Conservation (phyloP, 2,329 filamentous ascomycete species). For the Botrytis deweyae region DNA sequence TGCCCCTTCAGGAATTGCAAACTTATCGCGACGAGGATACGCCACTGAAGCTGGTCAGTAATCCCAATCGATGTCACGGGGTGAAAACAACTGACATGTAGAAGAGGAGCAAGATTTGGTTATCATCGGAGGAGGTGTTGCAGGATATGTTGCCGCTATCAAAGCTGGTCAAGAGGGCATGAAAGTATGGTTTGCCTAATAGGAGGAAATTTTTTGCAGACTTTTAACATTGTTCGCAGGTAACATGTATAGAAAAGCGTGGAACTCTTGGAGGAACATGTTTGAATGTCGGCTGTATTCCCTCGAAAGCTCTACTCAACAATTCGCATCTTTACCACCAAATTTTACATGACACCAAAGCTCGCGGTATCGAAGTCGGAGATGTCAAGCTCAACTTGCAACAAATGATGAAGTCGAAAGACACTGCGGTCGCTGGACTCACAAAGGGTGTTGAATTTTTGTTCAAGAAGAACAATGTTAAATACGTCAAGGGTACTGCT, state of each 20-base stretch:
- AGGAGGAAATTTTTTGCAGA: constrained; percentile 13
- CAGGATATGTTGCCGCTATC: constrained; percentile 97
- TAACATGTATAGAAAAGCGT: constrained; percentile 97
- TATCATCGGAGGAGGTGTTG: constrained; percentile 96
- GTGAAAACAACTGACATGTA: constrained; percentile 54
- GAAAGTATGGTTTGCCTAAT: constrained; percentile 61
- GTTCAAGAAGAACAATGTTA: constrained; percentile 98
- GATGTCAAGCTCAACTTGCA: constrained; percentile 94
- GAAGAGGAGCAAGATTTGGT: constrained; percentile 94
- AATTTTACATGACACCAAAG: constrained; percentile 94
- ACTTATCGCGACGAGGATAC: constrained; percentile 60
- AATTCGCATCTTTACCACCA: constrained; percentile 98
- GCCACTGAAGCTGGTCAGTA: constrained; percentile 48
- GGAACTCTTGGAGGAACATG: constrained; percentile 93
- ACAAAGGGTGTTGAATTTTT: constrained; percentile 98
- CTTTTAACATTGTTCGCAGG: constrained; percentile 51
- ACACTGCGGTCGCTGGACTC: constrained; percentile 79
- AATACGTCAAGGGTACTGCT: constrained; percentile 93
- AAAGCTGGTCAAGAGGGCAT: constrained; percentile 97
- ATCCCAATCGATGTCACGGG: constrained; percentile 43
- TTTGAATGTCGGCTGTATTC: constrained; percentile 98
- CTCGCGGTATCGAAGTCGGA: constrained; percentile 94
- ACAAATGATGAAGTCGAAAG: constrained; percentile 99
- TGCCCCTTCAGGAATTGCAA: constrained; percentile 47
- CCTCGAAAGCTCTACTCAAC: constrained; percentile 98